A percentile compares a stretch with the other conserved stretches of the same genome.
These are phyloP conservation scores for Oryza nivara DNA, from an alignment of 176 grass and related monocot species.

Conservation along the genomic window DNA sequence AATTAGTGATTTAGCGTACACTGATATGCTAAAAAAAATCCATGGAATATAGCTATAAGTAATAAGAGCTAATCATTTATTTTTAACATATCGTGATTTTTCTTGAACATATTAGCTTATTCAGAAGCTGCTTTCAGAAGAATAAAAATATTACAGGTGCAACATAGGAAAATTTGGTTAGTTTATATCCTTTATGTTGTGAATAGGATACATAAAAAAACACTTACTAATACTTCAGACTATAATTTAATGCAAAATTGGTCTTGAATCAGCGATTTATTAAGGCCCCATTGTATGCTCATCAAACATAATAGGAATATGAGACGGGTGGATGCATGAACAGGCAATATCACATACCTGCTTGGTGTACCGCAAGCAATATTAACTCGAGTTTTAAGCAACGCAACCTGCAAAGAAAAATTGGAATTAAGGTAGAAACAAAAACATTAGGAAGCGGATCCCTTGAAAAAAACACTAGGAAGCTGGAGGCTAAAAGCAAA, in stretches of 20 bases:
- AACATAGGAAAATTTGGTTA: constrained; percentile 1
- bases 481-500: constrained; percentile 22
- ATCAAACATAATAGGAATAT: constrained; percentile 18
- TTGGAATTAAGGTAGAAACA: constrained; percentile 1
- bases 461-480: not conserved
- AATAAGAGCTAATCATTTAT: constrained; percentile 1
- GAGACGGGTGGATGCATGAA: constrained; percentile 33
- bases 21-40: not conserved
- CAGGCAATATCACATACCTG: constrained; percentile 57
- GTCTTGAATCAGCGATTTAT: constrained; percentile 1
- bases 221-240: not conserved
- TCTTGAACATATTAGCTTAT: not conserved
- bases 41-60: not conserved
- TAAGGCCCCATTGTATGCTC: not conserved
- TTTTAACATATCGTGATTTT: not conserved
- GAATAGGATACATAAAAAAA: constrained; percentile 18
- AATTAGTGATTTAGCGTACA: not conserved
- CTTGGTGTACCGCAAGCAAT: constrained; percentile 95
- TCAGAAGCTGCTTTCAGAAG: not conserved
- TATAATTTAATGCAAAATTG: not conserved
- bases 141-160: not conserved
- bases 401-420: constrained; percentile 46
- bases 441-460: not conserved
- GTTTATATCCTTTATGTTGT: not conserved
- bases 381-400: constrained; percentile 82